phyloP scores from a whole-genome alignment of 208 protist species.

The Tritrichomonas musculus region DNA sequence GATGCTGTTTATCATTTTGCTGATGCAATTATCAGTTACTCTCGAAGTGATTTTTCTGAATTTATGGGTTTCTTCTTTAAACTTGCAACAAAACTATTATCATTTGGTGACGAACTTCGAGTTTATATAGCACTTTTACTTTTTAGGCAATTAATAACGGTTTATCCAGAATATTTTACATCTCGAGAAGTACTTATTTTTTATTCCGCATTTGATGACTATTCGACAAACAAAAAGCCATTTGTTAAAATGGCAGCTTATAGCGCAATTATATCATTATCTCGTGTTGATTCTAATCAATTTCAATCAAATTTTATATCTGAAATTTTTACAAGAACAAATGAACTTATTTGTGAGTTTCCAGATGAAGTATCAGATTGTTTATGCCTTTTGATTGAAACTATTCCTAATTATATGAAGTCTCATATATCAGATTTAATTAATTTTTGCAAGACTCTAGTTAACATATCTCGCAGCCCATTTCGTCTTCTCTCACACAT shows the following conservation, averaged over 20 bases:
- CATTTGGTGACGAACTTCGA: background rate
- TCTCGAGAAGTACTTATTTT: background rate
- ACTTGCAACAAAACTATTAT: background rate
- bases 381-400: background rate
- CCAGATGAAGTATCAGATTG: background rate
- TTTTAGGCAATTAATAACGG: background rate
- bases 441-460: background rate
- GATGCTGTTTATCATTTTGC: background rate
- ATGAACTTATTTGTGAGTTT: background rate
- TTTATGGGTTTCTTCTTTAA: background rate
- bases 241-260: background rate
- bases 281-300: background rate
- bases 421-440: background rate
- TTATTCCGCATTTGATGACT: background rate
- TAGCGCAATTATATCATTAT: background rate
- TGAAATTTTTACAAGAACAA: background rate
- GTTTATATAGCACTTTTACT: background rate
- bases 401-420: background rate
- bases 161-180: background rate
- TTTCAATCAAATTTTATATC: background rate
- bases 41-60: background rate
- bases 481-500: background rate
- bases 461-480: background rate
- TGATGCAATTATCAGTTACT: background rate
- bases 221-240: background rate